These are phyloP conservation scores for Graphium sp. DNA, from an alignment of 2,329 filamentous ascomycete genomes.

Conservation along the genomic window DNA sequence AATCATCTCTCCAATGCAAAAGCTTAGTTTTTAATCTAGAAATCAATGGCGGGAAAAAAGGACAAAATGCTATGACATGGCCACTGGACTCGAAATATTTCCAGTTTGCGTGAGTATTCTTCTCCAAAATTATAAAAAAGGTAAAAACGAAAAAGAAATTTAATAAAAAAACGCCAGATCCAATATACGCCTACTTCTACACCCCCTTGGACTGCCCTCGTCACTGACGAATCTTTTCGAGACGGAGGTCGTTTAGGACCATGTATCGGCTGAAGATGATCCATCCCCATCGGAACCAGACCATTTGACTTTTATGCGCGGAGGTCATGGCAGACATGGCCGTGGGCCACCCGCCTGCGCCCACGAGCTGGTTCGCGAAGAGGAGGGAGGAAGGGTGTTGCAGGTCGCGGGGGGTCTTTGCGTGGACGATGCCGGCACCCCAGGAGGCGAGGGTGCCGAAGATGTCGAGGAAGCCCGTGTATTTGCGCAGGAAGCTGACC, in stretches of 20 bases:
- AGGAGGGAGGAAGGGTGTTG: conserved; percentile 42
- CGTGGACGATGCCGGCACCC: conserved; percentile 6
- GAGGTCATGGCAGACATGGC: conserved; percentile 78
- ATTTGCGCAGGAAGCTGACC: conserved; percentile 64
- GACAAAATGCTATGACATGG: too few relatives aligned
- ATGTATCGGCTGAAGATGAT: conserved; percentile 85
- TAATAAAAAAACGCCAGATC: too few relatives aligned
- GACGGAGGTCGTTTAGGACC: conserved; percentile 74
- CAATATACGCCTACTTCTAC: too few relatives aligned
- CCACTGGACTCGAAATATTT: too few relatives aligned
- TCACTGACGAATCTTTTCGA: conserved; percentile 22
- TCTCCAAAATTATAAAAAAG: too few relatives aligned
- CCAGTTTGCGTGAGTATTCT: too few relatives aligned
- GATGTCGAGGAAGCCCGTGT: conserved; percentile 59
- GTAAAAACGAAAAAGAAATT: too few relatives aligned
- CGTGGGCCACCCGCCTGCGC: conserved; percentile 29
- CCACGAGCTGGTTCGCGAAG: conserved; percentile 54
- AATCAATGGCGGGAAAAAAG: too few relatives aligned
- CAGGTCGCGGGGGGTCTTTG: conserved; percentile 12
- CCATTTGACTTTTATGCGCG: conserved; percentile 91
- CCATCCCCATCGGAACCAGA: conserved; percentile 96
- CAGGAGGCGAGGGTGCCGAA: conserved; percentile 50
- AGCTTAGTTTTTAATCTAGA: too few relatives aligned
- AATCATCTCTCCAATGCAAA: too few relatives aligned
- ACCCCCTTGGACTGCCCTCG: too few relatives aligned